These are phyloP conservation scores for Thuidium tamariscinum DNA, from an alignment of 225 moss, liverwort and hornwort genomes.

Conservation along the genomic window DNA sequence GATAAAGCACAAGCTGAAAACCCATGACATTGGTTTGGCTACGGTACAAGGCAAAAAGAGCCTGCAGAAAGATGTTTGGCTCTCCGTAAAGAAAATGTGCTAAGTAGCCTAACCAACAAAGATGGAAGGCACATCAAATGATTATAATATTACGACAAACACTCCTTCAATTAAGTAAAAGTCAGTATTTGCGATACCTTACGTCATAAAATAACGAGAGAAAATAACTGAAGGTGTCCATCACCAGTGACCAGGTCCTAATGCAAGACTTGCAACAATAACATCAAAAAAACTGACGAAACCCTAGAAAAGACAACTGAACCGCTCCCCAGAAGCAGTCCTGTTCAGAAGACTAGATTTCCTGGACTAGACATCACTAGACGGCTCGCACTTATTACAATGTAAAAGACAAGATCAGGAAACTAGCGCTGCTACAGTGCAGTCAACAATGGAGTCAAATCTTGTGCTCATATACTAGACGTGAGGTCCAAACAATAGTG, in stretches of 20 bases:
- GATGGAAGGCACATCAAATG: neutral
- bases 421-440: neutral
- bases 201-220: neutral
- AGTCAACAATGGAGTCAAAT: neutral
- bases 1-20: neutral
- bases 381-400: neutral
- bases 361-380: neutral
- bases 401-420: neutral
- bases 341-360: neutral
- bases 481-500: neutral
- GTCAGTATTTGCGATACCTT: neutral
- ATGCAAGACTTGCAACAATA: neutral
- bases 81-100: neutral
- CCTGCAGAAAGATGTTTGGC: neutral
- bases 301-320: neutral
- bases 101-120: neutral
- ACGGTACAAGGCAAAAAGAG: neutral
- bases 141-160: neutral
- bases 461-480: neutral
- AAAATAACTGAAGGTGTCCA: neutral
- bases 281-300: neutral
- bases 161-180: neutral
- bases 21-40: conserved; percentile 42
- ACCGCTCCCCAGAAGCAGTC: neutral
- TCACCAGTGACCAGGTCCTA: neutral